Evolutionary conservation across 495 filamentous ascomycete genomes (phyloP), one percentile per base, ranked within the genome.

Genomic region (Penicillium pulvis): DNA sequence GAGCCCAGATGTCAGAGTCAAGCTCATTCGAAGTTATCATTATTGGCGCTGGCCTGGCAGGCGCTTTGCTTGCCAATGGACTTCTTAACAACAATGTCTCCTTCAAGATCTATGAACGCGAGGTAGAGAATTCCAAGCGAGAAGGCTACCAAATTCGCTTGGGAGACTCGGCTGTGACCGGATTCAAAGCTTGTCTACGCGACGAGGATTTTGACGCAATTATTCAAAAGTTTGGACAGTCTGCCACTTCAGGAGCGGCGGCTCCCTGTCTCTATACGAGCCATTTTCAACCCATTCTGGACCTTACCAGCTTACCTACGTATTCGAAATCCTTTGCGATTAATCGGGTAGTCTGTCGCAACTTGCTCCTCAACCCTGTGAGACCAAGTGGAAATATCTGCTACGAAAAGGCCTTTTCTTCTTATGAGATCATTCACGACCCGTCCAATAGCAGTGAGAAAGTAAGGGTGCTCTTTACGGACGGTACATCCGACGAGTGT

Each of bases 271-370:
- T 45, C 7, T 45, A 23, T 7, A 10, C 42, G 2, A 45, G 7
- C 9, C 17, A 45, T 0, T 45, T 45, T 0, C 42, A 45, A 5
- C 20, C 42, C 10, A 9, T 45, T 23, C n/a, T 45, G 6, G 17
- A 45, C 10, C 10, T 45, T 2, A 45, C 42, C 20, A 45, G 7
- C 20, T 45, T 45, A 11, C 42, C 42, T 10, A 45, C 42, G n/a
- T 45, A 45, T 45, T 45, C 42, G 17, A 45, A 45, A 23, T 45
- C 42, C 5, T 45, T 45, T 8, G 42, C 42, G 5, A 45, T 45
- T 4, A 45, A 45, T 3, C 42, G 42, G 4, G 42, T 45, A 9
- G 20, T 23, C 10, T 45, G 42, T 45, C 42, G 42, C 17, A 45
- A 45, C 10, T 45, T 45, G n/a, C 42, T 45, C 7, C 42, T 45